These are phyloP conservation scores for Zychaea mexicana DNA, from an alignment of 371 early-diverging fungal species.

Conservation along the genomic window DNA sequence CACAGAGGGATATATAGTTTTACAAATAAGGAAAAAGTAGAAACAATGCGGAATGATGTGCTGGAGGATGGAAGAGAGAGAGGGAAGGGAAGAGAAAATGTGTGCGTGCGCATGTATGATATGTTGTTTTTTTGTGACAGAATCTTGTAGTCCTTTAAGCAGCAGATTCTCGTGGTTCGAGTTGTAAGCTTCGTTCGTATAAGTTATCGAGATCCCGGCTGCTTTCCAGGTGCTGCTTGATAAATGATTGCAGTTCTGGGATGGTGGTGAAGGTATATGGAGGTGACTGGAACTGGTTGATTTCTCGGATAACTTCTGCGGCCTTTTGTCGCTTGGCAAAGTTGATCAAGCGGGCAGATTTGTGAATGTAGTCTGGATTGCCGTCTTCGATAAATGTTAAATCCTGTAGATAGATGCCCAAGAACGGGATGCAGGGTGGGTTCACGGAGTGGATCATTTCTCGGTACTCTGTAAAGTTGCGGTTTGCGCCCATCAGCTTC, in stretches of 20 bases:
- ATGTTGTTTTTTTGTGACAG: too few relatives aligned
- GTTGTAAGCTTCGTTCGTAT: conserved; percentile 65
- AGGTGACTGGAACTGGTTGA: conserved; percentile 89
- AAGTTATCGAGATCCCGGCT: conserved; percentile 68
- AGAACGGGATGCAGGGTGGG: conserved; percentile 93
- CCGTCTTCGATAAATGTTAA: conserved; percentile 95
- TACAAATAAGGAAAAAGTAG: not conserved
- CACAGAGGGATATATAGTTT: not conserved
- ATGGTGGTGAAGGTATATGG: conserved; percentile 81
- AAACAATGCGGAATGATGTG: not conserved
- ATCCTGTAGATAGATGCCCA: conserved; percentile 89
- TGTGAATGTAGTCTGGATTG: conserved; percentile 75
- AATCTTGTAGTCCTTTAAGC: conserved; percentile 9
- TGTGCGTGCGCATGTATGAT: too few relatives aligned
- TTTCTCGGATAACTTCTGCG: conserved; percentile 89
- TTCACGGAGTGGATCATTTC: conserved; percentile 82
- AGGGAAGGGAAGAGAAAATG: not conserved
- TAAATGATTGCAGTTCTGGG: conserved; percentile 79
- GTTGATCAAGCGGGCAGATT: conserved; percentile 76
- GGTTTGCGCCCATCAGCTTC: conserved; percentile 76
- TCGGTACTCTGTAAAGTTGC: conserved; percentile 88
- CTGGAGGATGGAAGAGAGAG: not conserved
- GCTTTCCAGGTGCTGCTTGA: conserved; percentile 63
- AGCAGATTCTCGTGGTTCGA: conserved; percentile 64
- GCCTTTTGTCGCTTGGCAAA: conserved; percentile 89